Evolutionary conservation across 441 rosid species (phyloP), one percentile per base, ranked within the genome.

Genomic region (Iberis amara): DNA sequence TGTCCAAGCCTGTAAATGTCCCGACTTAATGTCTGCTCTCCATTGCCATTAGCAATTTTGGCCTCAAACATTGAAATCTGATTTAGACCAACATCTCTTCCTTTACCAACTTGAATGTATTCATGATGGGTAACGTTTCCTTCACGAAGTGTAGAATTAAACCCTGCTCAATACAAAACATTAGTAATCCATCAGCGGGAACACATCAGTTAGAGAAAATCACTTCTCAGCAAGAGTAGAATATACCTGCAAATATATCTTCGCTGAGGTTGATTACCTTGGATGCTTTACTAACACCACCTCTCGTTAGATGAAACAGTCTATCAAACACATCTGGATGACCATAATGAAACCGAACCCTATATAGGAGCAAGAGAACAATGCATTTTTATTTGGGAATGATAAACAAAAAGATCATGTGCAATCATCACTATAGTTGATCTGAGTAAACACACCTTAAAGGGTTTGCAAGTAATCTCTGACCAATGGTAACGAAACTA

Each of bases 41-140:
- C 99, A 65, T 94, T 94, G 28, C 98, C 98, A 53, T 90, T 94
- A 32, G 98, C 99, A 65, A 94, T 85, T 68, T 94, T 94, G 52
- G 99, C 99, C 80, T 94, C 98, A 57, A 94, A 94, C 96, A 90
- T 83, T 13, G 99, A 94, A 57, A 94, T 94, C 69, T 94, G 99
- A 66, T 94, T 94, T 40, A 94, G 85, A 18, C 98, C 98, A 66
- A 90, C 99, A 73, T 94, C 99, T 70, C 99, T 87, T 28, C 98
- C 99, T 75, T 94, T 94, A 40, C 99, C 99, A 32, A 94, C 99
- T 81, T 94, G 99, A 71, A 88, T 90, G 76, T 94, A 94, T 54
- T 94, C 99, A 52, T 94, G 99, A 75, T 94, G 99, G 21, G 99
- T 94, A 50, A 94, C 90, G 76, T 90, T 90, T 65, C 99, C 99